Evolutionary conservation across 805 yeast species (phyloP), one percentile per base, ranked within the genome.

Genomic region (Metschnikowia borealis): DNA sequence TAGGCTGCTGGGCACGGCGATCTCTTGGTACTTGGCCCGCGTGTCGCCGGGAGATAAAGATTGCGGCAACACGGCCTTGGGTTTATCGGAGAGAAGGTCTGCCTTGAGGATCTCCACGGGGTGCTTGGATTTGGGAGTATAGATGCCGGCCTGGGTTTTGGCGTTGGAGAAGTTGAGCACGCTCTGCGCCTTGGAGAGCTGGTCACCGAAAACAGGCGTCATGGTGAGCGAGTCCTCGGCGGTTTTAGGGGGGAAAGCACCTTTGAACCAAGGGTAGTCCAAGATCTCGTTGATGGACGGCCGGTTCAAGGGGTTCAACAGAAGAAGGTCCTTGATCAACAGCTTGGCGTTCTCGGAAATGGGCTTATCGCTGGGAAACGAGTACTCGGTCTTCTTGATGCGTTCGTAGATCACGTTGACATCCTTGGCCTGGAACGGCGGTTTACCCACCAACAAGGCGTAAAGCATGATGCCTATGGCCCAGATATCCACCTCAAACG

Each of bases 371-470:
- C 71, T 74, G 17, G 98, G 99, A 68, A 91, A 92, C 36, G 70
- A 68, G 65, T 83, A 89, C 53, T 89, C 96, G 51, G 85, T 84
- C 51, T 79, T 77, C 67, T 90, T 89, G 66, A 94, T 94, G 70
- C 96, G 81, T 63, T 89, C 95, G 70, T 94, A 94, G 57, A 94
- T 94, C 50, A 85, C 82, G 60, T 89, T 85, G 42, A 94, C 97
- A 65, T 91, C 97, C 63, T 89, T 89, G 35, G 96, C 89, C 71
- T 94, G 99, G 73, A 94, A 94, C 1, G 99, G 99, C 13, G 99
- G 99, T 67, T 89, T 90, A 35, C 98, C 98, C 52, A 87, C 77
- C 46, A 94, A 75, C 69, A 94, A 78, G 7, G 99, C 97, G 64
- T 85, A 94, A 75, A 94, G 78, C 89, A 94, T 94, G 52, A 94